phyloP scores from a whole-genome alignment of 2,329 filamentous ascomycete genomes.

The Fusarium citri region DNA sequence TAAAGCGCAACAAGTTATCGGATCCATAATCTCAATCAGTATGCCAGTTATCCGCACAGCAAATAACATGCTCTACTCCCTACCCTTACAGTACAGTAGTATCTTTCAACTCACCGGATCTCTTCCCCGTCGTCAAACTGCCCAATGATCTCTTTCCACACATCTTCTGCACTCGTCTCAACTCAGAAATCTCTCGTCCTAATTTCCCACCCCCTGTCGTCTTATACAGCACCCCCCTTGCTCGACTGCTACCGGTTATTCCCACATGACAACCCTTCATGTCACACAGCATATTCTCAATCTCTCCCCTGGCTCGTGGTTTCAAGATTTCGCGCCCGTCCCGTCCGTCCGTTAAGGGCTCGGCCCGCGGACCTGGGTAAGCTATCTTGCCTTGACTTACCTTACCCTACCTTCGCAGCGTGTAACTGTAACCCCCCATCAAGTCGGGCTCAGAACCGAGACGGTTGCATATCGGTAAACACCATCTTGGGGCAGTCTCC shows the following conservation, averaged over 20 bases:
- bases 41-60: not conserved
- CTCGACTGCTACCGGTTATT: slow-evolving; percentile 15
- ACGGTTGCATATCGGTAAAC: slow-evolving; percentile 7
- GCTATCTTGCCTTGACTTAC: slow-evolving; percentile 6
- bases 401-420: slow-evolving; percentile 7
- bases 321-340: slow-evolving; percentile 15
- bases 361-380: slow-evolving; percentile 32
- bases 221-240: slow-evolving; percentile 7
- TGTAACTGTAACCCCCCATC: slow-evolving; percentile 7
- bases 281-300: slow-evolving; percentile 18
- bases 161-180: slow-evolving; percentile 31
- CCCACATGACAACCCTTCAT: slow-evolving; percentile 34
- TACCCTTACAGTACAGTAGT: not conserved
- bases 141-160: slow-evolving; percentile 20
- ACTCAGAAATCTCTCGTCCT: slow-evolving; percentile 18
- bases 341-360: slow-evolving; percentile 25
- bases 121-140: slow-evolving; percentile 3
- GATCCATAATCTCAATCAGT: slow-evolving; percentile 10
- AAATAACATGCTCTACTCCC: not conserved
- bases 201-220: slow-evolving; percentile 29
- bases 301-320: slow-evolving; percentile 1
- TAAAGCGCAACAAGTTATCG: slow-evolving; percentile 3
- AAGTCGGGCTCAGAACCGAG: slow-evolving; percentile 6
- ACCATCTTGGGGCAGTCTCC: not conserved
- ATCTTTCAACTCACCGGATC: slow-evolving; percentile 5